Evolutionary conservation across 2,329 filamentous ascomycete genomes (phyloP).

Genomic region (Aspergillus sp.): DNA sequence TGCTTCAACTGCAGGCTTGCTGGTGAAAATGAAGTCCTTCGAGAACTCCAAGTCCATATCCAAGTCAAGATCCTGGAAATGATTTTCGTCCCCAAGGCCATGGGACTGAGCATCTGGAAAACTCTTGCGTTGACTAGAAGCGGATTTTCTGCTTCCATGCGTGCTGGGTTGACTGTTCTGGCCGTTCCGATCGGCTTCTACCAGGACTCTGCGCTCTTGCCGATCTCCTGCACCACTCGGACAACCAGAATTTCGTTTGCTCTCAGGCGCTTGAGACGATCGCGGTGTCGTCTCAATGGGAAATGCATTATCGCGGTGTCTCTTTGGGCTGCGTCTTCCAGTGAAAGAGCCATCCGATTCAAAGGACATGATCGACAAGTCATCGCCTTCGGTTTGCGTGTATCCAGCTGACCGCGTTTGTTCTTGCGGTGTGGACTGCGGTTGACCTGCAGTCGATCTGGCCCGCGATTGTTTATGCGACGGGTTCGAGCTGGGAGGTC

Average conservation of each 20-base stretch:
- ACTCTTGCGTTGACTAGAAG: constrained; percentile 9
- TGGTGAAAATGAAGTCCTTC: constrained; percentile 34
- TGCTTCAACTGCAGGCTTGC: constrained; percentile 26
- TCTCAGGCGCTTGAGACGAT: constrained; percentile 1
- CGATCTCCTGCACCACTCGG: constrained; percentile 5
- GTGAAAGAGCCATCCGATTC: constrained; percentile 17
- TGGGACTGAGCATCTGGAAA: constrained; percentile 10
- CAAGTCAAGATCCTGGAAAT: constrained; percentile 27
- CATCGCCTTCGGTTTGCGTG: constrained; percentile 12
- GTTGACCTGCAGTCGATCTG: constrained; percentile 12
- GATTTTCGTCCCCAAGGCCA: constrained; percentile 17
- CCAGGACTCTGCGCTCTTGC: constrained; percentile 22
- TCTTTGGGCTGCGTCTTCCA: constrained; percentile 26
- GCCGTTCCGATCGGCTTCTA: constrained; percentile 25
- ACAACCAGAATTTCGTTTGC: constrained; percentile 7
- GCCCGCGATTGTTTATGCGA: constrained; percentile 17
- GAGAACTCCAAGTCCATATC: constrained; percentile 35
- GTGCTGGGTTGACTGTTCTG: constrained; percentile 15
- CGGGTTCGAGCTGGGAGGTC: constrained; percentile 13
- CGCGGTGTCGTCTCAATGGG: constrained; percentile 13
- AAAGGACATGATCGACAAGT: constrained; percentile 18
- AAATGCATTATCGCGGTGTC: constrained; percentile 21
- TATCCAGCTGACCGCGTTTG: constrained; percentile 16
- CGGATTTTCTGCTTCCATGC: constrained; percentile 12
- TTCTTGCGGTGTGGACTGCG: constrained; percentile 10